Evolutionary conservation across 163 green algal species (phyloP), one percentile per base, ranked within the genome.

Genomic region (Volvox carteri): DNA sequence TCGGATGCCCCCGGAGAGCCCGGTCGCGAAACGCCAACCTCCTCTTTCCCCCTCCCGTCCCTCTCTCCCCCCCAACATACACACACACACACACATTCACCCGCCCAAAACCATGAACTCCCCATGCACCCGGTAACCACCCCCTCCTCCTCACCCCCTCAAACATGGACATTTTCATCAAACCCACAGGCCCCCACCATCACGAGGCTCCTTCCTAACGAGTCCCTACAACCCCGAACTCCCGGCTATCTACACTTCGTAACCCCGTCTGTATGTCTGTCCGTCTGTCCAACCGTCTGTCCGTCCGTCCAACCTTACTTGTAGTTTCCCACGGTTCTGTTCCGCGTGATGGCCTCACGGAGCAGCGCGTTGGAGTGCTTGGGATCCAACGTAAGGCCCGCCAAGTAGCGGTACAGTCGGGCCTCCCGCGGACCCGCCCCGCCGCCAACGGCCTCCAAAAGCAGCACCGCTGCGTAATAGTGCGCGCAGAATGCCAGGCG

Each of bases 401-500:
- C 65, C 56, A 86, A 48, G 78, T 89, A 92, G 37, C 90, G 50
- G 74, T 90, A 84, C 77, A 92, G 73, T 58, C 68, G 35, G 35
- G 90, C 90, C 72, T 90, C 85, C 4, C 85, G 85, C 18, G 56
- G 56, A 6, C 85, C 84, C 37, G 84, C 39, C 21, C 37, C 84
- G 9, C 42, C 25, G 12, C 37, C 73, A n/a, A 80, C 88, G 11
- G 16, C 58, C 46, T 83, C 88, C 72, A 89, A 42, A 76, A 92
- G 62, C 73, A 39, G 62, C n/a, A 90, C 83, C 33, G 83, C 88
- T 18, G 81, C 83, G 62, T 92, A 92, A 75, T 92, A 92, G 48
- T 84, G 50, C 19, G 88, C 83, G 70, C 88, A 92, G 44, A 92
- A 90, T 19, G 58, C 56, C 44, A 87, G 54, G 12, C 88, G 88